These are phyloP conservation scores for Fagopyrum esculentum DNA, from an alignment of 148 eudicot genomes.

Conservation along the genomic window DNA sequence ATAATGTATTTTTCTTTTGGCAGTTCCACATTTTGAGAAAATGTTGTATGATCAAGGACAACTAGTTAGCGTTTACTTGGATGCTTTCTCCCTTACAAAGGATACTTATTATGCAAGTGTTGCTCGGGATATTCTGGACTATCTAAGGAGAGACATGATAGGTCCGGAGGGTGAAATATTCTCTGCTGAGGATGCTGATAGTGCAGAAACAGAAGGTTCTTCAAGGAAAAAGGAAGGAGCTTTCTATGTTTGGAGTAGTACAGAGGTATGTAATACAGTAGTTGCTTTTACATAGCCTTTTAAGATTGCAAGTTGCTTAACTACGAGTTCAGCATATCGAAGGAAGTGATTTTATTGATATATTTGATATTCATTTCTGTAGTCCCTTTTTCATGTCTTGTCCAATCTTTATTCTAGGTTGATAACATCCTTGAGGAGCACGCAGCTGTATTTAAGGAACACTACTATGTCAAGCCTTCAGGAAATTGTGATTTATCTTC, in stretches of 20 bases:
- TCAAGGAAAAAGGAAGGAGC: constrained; percentile 81
- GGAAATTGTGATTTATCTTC: constrained; percentile 89
- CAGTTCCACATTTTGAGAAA: constrained; percentile 99
- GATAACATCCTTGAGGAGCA: constrained; percentile 68
- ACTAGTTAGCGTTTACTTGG: constrained; percentile 66
- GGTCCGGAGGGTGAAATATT: constrained; percentile 84
- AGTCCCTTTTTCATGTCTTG: not conserved
- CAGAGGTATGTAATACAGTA: constrained; percentile 39
- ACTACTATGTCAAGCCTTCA: constrained; percentile 66
- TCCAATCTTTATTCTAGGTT: constrained; percentile 29
- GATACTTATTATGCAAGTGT: constrained; percentile 48
- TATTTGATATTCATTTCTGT: not conserved
- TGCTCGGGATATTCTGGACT: constrained; percentile 84
- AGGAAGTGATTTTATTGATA: not conserved
- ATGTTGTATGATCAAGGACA: constrained; percentile 98
- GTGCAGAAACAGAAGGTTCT: constrained; percentile 68
- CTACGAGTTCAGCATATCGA: not conserved
- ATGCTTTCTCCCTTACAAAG: constrained; percentile 70
- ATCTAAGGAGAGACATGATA: constrained; percentile 85
- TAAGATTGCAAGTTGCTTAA: not conserved
- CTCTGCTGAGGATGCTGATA: constrained; percentile 98
- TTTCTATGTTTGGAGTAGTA: constrained; percentile 74
- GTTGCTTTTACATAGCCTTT: not conserved
- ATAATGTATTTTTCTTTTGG: constrained; percentile 3
- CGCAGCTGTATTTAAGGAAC: constrained; percentile 69